These are phyloP conservation scores for Phaeodactylum tricornutum DNA, from an alignment of 108 stramenopile species.

Conservation along the genomic window DNA sequence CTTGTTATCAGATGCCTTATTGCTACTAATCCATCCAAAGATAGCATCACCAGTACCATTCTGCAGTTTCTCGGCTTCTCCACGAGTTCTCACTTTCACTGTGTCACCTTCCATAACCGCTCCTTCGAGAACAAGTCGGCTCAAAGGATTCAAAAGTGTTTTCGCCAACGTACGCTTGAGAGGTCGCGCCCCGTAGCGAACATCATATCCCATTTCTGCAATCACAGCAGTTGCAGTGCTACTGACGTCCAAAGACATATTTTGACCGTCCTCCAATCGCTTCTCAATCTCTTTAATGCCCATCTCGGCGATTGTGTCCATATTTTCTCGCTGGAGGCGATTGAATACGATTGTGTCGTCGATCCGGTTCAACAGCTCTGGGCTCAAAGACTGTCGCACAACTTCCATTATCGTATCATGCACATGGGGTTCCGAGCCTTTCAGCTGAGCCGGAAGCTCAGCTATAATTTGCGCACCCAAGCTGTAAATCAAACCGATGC, in stretches of 20 bases:
- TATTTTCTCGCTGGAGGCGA: slow-evolving; percentile 57
- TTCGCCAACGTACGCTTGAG: slow-evolving; percentile 81
- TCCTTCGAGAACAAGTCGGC: slow-evolving; percentile 56
- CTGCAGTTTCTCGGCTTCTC: slow-evolving; percentile 36
- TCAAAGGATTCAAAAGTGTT: slow-evolving; percentile 82
- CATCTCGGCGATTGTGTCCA: slow-evolving; percentile 60
- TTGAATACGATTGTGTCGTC: slow-evolving; percentile 65
- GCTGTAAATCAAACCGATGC: too few species aligned
- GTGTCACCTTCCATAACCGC: slow-evolving; percentile 52
- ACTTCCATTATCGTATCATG: slow-evolving; percentile 54
- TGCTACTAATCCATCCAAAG: slow-evolving; percentile 39
- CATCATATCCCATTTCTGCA: slow-evolving; percentile 75
- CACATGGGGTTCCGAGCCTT: slow-evolving; percentile 55
- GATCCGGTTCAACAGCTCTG: slow-evolving; percentile 73
- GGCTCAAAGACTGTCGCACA: slow-evolving; percentile 52
- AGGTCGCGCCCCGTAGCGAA: slow-evolving; percentile 91
- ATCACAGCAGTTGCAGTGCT: slow-evolving; percentile 38
- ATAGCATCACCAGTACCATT: slow-evolving; percentile 4
- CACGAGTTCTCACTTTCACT: slow-evolving; percentile 53
- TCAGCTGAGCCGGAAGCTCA: slow-evolving; percentile 38
- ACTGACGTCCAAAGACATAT: slow-evolving; percentile 55
- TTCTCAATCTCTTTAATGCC: slow-evolving; percentile 45
- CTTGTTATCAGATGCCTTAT: slow-evolving; percentile 26
- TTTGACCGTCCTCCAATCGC: slow-evolving; percentile 47
- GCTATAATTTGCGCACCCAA: slow-evolving; percentile 63